Base-by-base conservation (phyloP, 495 filamentous ascomycete species). In the Friedmanniomyces simplex region DNA sequence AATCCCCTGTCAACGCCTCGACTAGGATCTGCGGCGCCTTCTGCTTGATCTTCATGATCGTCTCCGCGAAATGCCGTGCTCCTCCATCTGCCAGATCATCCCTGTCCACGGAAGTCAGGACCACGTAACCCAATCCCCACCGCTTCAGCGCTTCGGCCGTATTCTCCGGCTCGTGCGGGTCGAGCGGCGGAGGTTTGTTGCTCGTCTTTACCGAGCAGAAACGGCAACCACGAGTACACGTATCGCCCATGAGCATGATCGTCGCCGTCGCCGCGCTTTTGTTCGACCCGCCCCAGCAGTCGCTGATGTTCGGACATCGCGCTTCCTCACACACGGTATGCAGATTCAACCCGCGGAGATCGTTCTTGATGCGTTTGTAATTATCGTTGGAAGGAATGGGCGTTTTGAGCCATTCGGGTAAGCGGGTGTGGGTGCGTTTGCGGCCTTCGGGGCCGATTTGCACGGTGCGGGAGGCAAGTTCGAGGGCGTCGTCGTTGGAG, bases 181-280 rank as follows among this genome's bases (percentile, higher is more conserved):
- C 93, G 32, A 97, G 80, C 24, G 93, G 88, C 10, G 84, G 72
- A 2, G 94, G 94, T 0, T 74, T 69, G 41, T 86, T 82, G 22
- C 71, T 80, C 0, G 93, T 98, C 81, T 96, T 96, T 48, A 98
- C 93, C 57, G 82, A 86, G 77, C 93, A 98, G 78, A 98, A 98
- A 42, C 94, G 82, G 71, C 93, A 98, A 21, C 93, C 93, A 26
- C 93, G 84, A 10, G 93, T 98, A 73, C 93, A 98, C 7, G 93
- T 96, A 67, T 98, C 93, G 60, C 93, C 93, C 91, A 97, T 96
- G 7, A 97, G 76, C 94, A 98, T 97, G 73, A 98, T 97, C 10
- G 93, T 98, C 0, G 94, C 93, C 25, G 93, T 98, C 1, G 94
- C 94, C 22, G 88, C 83, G 49, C 83, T 80, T 73, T 95, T 96